These are phyloP conservation scores for Mortierella sp. DNA, from an alignment of 371 early-diverging fungal genomes.

Conservation along the genomic window DNA sequence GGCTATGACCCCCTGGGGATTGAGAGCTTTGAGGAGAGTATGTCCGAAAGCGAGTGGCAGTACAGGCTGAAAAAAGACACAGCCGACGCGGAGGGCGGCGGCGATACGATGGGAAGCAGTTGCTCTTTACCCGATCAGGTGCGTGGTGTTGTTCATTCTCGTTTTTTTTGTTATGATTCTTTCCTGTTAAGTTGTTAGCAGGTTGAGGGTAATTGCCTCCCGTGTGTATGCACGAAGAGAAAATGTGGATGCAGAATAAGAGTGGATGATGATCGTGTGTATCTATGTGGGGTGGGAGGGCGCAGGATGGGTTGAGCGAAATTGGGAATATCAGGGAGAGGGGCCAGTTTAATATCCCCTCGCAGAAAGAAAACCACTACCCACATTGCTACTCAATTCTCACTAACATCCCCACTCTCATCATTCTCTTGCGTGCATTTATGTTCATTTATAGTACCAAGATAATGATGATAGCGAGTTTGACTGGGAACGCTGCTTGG, in stretches of 20 bases:
- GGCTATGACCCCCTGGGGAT: slow-evolving; percentile 65
- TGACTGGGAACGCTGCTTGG: slow-evolving; percentile 86
- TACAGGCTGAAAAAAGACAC: slow-evolving; percentile 61
- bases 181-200: not conserved
- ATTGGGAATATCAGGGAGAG: not conserved
- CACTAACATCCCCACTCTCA: not conserved
- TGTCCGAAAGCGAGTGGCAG: slow-evolving; percentile 67
- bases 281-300: not conserved
- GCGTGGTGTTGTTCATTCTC: slow-evolving; percentile 2
- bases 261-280: not conserved
- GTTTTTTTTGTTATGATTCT: not conserved
- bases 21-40: slow-evolving; percentile 61
- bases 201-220: not conserved
- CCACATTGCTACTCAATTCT: not conserved
- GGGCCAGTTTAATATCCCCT: not conserved
- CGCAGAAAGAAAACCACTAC: not conserved
- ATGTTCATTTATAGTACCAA: slow-evolving; percentile 9
- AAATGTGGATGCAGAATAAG: not conserved
- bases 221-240: slow-evolving; percentile 1
- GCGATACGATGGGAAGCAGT: slow-evolving; percentile 24
- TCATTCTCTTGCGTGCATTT: not conserved
- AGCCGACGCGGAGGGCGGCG: slow-evolving; percentile 53
- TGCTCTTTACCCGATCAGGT: slow-evolving; percentile 40
- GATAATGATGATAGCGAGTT: slow-evolving; percentile 68
- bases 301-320: not conserved